Conservation (phyloP, 768 basidiomycete species). For the Collybia sordida region DNA sequence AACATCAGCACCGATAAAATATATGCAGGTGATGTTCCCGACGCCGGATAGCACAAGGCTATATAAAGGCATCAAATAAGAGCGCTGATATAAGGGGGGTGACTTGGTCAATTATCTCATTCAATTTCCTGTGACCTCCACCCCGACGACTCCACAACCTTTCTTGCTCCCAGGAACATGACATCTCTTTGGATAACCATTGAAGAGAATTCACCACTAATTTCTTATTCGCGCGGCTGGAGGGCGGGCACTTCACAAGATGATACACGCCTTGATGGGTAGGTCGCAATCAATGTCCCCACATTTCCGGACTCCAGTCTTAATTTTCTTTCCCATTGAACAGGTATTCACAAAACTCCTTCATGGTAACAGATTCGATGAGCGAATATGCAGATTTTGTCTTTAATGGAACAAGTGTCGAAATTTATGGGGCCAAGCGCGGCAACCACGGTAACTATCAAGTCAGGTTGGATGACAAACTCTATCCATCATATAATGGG, state of each 20-base stretch:
- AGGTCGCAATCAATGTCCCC: background rate
- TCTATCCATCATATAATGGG: slow-evolving; percentile 28
- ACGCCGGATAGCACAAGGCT: too few species aligned
- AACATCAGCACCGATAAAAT: too few species aligned
- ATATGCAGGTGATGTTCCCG: too few species aligned
- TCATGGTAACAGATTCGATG: slow-evolving; percentile 30
- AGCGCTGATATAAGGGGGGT: too few species aligned
- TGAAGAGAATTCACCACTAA: slow-evolving; percentile 16
- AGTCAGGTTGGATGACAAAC: slow-evolving; percentile 37
- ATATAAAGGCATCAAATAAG: too few species aligned
- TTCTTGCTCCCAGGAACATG: slow-evolving; percentile 1
- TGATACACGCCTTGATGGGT: background rate
- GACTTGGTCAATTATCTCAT: too few species aligned
- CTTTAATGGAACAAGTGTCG: slow-evolving; percentile 52
- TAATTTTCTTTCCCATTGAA: background rate
- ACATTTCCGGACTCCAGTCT: background rate
- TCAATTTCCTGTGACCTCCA: too few species aligned
- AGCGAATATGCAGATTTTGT: slow-evolving; percentile 35
- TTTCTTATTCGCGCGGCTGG: slow-evolving; percentile 12
- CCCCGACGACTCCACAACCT: too few species aligned
- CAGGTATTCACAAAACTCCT: slow-evolving; percentile 38
- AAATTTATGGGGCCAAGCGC: slow-evolving; percentile 51
- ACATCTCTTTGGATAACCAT: slow-evolving; percentile 10
- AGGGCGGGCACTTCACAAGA: slow-evolving; percentile 8
- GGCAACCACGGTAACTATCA: slow-evolving; percentile 44